These are phyloP conservation scores for Thielaviopsis musarum DNA, from an alignment of 2,329 filamentous ascomycete genomes.

Conservation along the genomic window DNA sequence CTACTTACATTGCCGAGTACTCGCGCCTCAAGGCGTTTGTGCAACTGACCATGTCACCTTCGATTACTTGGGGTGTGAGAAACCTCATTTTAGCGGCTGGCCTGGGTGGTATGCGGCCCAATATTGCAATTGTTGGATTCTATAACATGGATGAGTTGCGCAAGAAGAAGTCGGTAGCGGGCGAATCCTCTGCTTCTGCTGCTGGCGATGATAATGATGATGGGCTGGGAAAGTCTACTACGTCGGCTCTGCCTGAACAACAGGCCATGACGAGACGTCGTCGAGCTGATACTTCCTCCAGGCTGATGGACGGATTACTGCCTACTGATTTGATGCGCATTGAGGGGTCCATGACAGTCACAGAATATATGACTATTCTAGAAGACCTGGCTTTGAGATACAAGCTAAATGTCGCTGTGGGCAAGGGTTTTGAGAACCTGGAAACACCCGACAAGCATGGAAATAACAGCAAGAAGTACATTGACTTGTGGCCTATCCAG, in stretches of 20 bases:
- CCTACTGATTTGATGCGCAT: constrained; percentile 55
- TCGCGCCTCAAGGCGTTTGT: constrained; percentile 81
- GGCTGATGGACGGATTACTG: constrained; percentile 38
- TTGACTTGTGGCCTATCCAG: constrained; percentile 84
- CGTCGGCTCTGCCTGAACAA: constrained; percentile 16
- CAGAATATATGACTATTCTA: constrained; percentile 64
- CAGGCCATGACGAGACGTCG: constrained; percentile 18
- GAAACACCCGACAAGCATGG: constrained; percentile 48
- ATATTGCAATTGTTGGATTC: constrained; percentile 67
- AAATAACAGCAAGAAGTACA: constrained; percentile 53
- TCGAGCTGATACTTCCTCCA: constrained; percentile 37
- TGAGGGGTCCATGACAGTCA: constrained; percentile 50
- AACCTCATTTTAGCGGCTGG: constrained; percentile 72
- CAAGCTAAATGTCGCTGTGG: constrained; percentile 71
- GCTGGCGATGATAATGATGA: not conserved
- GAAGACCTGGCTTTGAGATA: constrained; percentile 66
- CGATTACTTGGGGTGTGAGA: constrained; percentile 68
- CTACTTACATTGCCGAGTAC: constrained; percentile 66
- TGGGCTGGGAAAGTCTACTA: constrained; percentile 17
- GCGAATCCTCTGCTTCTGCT: too few species aligned
- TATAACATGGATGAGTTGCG: constrained; percentile 67
- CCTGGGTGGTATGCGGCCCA: constrained; percentile 74
- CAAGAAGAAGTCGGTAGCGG: constrained; percentile 15
- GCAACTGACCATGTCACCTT: constrained; percentile 68
- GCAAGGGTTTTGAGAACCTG: constrained; percentile 61